Percentiles rank a stretch among this genome's conserved stretches.
These are phyloP conservation scores for Colletotrichum sp. DNA, from an alignment of 2,329 filamentous ascomycete genomes.

Conservation along the genomic window DNA sequence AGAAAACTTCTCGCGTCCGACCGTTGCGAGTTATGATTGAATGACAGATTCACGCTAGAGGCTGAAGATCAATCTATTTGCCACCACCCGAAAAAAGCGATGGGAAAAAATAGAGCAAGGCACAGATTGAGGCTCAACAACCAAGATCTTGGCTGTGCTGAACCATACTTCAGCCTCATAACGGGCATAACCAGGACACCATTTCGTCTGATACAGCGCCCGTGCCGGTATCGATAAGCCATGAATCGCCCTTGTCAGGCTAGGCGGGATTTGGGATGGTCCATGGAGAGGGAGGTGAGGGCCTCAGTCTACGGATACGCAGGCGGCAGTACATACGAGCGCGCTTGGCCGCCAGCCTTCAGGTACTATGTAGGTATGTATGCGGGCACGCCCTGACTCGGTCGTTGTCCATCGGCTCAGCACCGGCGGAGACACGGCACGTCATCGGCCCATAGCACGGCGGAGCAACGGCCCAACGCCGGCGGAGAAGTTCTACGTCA, in stretches of 20 bases:
- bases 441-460: constrained; percentile 17
- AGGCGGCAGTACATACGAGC: neutral
- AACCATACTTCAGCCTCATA: neutral
- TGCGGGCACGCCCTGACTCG: constrained; percentile 11
- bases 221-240: neutral
- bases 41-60: neutral
- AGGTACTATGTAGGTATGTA: neutral
- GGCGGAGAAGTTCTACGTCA: constrained; percentile 21
- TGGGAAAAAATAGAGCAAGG: neutral
- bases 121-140: constrained; percentile 1
- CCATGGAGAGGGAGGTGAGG: neutral
- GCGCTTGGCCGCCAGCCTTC: neutral
- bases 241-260: neutral
- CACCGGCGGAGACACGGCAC: constrained; percentile 19
- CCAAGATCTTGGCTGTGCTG: neutral
- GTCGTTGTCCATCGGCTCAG: constrained; percentile 7
- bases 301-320: neutral
- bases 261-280: neutral
- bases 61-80: neutral
- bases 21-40: neutral
- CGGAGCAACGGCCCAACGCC: constrained; percentile 11
- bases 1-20: neutral
- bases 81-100: neutral
- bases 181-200: neutral
- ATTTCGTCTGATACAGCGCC: neutral